phyloP scores from a whole-genome alignment of 257 asterid species.

The Ligustrum vulgare region DNA sequence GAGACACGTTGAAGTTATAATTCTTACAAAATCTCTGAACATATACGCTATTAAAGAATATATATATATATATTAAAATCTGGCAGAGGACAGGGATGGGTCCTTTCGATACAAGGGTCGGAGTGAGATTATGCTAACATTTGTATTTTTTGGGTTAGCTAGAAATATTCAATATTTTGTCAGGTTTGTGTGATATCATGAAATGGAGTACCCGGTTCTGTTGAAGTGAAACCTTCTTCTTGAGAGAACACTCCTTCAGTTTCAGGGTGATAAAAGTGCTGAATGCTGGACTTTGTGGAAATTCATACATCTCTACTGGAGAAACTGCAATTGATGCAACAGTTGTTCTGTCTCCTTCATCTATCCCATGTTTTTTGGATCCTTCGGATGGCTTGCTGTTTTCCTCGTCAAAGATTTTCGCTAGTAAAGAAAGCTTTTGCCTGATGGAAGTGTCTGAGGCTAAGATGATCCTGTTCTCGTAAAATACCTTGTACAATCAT shows the following conservation, averaged over 20 bases:
- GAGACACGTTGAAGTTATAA: too few species aligned
- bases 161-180: neutral
- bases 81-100: too few species aligned
- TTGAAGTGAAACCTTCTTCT: slow-evolving; percentile 32
- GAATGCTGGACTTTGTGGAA: slow-evolving; percentile 26
- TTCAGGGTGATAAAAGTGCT: slow-evolving; percentile 16
- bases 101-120: too few species aligned
- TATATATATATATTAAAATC: too few species aligned
- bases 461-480: slow-evolving; percentile 33
- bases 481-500: too few species aligned
- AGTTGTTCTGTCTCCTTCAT: neutral
- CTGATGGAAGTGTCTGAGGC: slow-evolving; percentile 31
- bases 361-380: neutral
- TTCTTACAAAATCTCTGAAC: too few species aligned
- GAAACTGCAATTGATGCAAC: neutral
- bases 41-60: too few species aligned
- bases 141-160: too few species aligned
- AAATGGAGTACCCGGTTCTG: slow-evolving; percentile 33
- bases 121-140: too few species aligned
- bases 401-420: slow-evolving; percentile 34
- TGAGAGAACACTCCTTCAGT: slow-evolving; percentile 16
- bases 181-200: slow-evolving; percentile 6
- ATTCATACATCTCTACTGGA: neutral
- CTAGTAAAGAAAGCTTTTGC: slow-evolving; percentile 37
- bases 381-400: slow-evolving; percentile 14